Base-by-base conservation (phyloP, 2,329 filamentous ascomycete species). In the Lasiodiplodia sp. region DNA sequence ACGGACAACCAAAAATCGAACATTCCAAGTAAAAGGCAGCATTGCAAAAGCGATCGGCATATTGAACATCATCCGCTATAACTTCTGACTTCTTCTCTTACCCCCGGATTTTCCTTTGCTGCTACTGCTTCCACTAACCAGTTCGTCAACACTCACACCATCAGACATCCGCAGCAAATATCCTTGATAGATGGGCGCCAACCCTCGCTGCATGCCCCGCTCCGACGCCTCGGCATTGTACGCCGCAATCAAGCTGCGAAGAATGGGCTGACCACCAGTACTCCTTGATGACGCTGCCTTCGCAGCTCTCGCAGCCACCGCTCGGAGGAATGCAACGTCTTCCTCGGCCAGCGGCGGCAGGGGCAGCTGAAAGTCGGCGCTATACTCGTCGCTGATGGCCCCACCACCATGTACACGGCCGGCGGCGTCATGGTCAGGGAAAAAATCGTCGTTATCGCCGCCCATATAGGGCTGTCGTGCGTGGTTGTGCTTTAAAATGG, bases 91-190 rank as follows among this genome's bases (percentile, higher is more conserved):
- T 37, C 16, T 56, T 23, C 47, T 31, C 51, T 31, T 56, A 16
- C 8, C 37, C 12, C 11, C 11, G 12, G 11, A 14, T 16, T 4
- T 38, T 40, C 11, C 51, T 16, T 28, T 18, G 31, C 11, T 10
- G 25, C 16, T 25, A 14, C 8, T 21, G n/a, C 21, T 16, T 4
- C 58, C 25, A 23, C 28, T 28, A 21, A 67, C 34, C 16, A 67
- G 53, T 44, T 58, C 65, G 11, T 67, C 65, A 25, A 57, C 21
- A 21, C 65, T 38, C 52, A 28, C 40, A 4, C 65, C 65, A 31
- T 67, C 65, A 7, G 65, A 55, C 65, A 67, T 51, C 23, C 38
- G 38, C 65, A 67, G 28, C 53, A 67, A 44, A 34, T 67, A 67
- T 11, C 65, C 65, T 44, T 58, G 53, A 51, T 56, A 58, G 21